Percentiles rank a stretch among this genome's conserved stretches.
phyloP scores from a whole-genome alignment of 73 alveolate species.

The Loxodes magnus region DNA sequence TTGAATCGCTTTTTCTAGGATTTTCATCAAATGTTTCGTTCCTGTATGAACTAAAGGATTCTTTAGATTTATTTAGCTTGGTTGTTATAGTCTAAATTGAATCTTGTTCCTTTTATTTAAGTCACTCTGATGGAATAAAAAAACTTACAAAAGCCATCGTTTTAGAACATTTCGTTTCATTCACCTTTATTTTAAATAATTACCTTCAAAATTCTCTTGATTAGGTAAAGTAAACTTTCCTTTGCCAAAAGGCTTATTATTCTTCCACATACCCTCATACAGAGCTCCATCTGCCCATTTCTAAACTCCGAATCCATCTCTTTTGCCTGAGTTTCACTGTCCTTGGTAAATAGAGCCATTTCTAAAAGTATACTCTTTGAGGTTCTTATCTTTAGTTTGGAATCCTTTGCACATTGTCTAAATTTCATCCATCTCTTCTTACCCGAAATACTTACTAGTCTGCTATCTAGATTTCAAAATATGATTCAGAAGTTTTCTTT shows the following conservation, averaged over 20 bases:
- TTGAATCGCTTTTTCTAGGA: too few species aligned
- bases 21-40: too few species aligned
- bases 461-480: not conserved
- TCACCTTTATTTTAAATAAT: too few species aligned
- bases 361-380: constrained; percentile 22
- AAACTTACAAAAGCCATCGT: too few species aligned
- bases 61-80: too few species aligned
- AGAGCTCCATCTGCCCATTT: constrained; percentile 76
- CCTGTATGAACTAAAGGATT: too few species aligned
- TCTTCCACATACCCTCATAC: constrained; percentile 54
- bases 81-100: too few species aligned
- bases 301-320: constrained; percentile 71
- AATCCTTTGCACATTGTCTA: not conserved
- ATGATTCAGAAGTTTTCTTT: not conserved
- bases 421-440: constrained; percentile 37
- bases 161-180: too few species aligned
- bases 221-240: constrained; percentile 65
- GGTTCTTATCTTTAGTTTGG: constrained; percentile 45
- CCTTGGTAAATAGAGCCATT: constrained; percentile 67
- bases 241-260: constrained; percentile 59
- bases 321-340: constrained; percentile 65
- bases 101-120: too few species aligned
- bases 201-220: constrained; percentile 59
- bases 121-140: too few species aligned
- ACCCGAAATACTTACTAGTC: constrained; percentile 20